phyloP scores from a whole-genome alignment of 495 filamentous ascomycete genomes.

The Thermochaetoides thermophila region DNA sequence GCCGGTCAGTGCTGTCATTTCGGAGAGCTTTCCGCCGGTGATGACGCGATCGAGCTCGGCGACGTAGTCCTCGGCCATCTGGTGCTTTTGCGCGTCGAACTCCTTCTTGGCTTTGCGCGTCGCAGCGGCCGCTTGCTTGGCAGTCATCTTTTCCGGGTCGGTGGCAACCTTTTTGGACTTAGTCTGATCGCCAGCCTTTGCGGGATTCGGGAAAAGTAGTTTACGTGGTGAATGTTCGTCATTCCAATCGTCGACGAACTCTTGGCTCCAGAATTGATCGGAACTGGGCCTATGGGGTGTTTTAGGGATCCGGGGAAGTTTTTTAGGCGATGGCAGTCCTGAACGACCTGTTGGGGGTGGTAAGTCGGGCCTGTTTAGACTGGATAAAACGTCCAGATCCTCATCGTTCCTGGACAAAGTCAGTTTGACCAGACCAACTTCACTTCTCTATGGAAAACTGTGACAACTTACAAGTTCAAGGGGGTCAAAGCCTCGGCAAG shows the following conservation, averaged over 20 bases:
- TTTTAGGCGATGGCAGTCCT: conserved; percentile 22
- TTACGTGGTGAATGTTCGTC: conserved; percentile 63
- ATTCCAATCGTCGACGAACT: conserved; percentile 65
- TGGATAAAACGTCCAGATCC: too few relatives aligned
- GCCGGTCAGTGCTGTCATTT: conserved; percentile 48
- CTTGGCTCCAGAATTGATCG: conserved; percentile 71
- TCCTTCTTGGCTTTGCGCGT: conserved; percentile 37
- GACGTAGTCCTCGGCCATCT: conserved; percentile 55
- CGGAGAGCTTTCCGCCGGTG: conserved; percentile 42
- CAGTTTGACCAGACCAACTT: too few relatives aligned
- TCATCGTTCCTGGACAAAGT: too few relatives aligned
- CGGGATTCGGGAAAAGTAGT: conserved; percentile 19
- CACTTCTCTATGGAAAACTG: too few relatives aligned
- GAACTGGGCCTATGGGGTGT: conserved; percentile 46
- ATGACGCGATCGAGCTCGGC: conserved; percentile 55
- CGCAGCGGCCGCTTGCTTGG: conserved; percentile 10
- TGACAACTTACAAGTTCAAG: conserved; percentile 12
- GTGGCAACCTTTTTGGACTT: conserved; percentile 24
- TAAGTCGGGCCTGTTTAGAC: too few relatives aligned
- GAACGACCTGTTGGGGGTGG: conserved; percentile 16
- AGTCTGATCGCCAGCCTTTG: conserved; percentile 10
- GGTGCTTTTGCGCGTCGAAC: conserved; percentile 53
- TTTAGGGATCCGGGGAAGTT: conserved; percentile 22
- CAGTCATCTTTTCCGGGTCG: conserved; percentile 39
- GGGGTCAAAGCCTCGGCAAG: conserved; percentile 13